Conservation (phyloP, 805 yeast genomes). For the Metschnikowia shivogae region DNA sequence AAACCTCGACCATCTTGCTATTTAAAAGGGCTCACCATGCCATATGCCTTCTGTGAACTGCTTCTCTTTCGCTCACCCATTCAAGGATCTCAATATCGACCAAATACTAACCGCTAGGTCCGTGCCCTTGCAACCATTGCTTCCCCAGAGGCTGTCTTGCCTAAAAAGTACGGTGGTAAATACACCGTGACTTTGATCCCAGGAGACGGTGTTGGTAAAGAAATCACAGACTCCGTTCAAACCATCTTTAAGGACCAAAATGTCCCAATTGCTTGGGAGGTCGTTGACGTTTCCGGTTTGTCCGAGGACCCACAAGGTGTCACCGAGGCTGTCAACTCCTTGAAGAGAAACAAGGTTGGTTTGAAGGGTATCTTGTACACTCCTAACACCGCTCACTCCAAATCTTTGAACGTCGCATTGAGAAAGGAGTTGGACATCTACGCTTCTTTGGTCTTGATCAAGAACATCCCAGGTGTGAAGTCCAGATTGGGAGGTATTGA, state of each 20-base stretch:
- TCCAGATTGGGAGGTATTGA: conserved; percentile 86
- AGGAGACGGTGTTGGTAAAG: conserved; percentile 98
- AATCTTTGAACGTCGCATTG: conserved; percentile 91
- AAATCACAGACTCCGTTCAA: conserved; percentile 90
- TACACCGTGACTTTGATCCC: conserved; percentile 93
- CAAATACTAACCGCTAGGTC: conserved; percentile 31
- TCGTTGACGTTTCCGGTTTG: conserved; percentile 39
- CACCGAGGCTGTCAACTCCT: conserved; percentile 80
- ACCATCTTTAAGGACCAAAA: conserved; percentile 81
- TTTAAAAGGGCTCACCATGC: too few relatives aligned
- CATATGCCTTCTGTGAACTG: background rate
- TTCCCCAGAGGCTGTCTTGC: conserved; percentile 60
- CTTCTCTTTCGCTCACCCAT: background rate
- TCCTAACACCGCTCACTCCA: conserved; percentile 70
- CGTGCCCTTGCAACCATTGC: conserved; percentile 55
- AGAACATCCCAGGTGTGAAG: conserved; percentile 90
- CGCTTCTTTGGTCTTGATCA: conserved; percentile 91
- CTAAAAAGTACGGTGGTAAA: conserved; percentile 92
- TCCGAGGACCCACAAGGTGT: conserved; percentile 49
- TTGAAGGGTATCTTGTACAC: conserved; percentile 95
- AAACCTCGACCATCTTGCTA: too few relatives aligned
- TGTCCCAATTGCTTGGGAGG: conserved; percentile 93
- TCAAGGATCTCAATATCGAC: background rate
- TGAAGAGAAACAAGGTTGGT: conserved; percentile 95
- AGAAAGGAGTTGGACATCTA: conserved; percentile 95